Evolutionary conservation across 106 monocot genomes (phyloP).

Genomic region (Dendrobium catenatum): DNA sequence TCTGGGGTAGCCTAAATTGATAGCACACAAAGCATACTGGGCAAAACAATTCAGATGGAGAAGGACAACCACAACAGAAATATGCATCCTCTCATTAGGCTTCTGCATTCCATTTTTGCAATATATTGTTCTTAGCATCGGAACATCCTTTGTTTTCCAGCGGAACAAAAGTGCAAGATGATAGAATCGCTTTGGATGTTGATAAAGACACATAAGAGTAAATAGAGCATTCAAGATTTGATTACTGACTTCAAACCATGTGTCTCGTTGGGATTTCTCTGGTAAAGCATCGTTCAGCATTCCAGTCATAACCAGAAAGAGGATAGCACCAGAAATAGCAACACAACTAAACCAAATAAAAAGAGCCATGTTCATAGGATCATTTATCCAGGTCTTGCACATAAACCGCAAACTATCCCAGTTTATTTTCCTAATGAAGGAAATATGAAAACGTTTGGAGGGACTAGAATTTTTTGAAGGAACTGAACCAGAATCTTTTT

Average conservation of each 20-base stretch:
- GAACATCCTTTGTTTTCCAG: slow-evolving; percentile 13
- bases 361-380: slow-evolving; percentile 21
- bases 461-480: background rate
- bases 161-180: slow-evolving; percentile 16
- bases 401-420: slow-evolving; percentile 4
- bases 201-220: slow-evolving; percentile 25
- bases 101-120: slow-evolving; percentile 22
- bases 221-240: slow-evolving; percentile 22
- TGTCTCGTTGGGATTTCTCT: slow-evolving; percentile 11
- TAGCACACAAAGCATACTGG: slow-evolving; percentile 15
- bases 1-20: slow-evolving; percentile 17
- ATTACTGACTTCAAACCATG: slow-evolving; percentile 14
- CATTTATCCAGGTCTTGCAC: slow-evolving; percentile 12
- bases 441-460: background rate
- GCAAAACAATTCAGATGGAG: slow-evolving; percentile 24
- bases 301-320: slow-evolving; percentile 21
- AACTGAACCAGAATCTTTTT: too few relatives aligned
- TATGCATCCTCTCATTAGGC: slow-evolving; percentile 20
- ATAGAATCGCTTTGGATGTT: slow-evolving; percentile 17
- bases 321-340: slow-evolving; percentile 12
- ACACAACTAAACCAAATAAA: slow-evolving; percentile 17
- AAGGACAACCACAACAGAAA: slow-evolving; percentile 15
- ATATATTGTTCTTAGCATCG: slow-evolving; percentile 5
- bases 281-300: slow-evolving; percentile 15
- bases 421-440: background rate